phyloP scores from a whole-genome alignment of 805 yeast species.

The Saitoella complicata region DNA sequence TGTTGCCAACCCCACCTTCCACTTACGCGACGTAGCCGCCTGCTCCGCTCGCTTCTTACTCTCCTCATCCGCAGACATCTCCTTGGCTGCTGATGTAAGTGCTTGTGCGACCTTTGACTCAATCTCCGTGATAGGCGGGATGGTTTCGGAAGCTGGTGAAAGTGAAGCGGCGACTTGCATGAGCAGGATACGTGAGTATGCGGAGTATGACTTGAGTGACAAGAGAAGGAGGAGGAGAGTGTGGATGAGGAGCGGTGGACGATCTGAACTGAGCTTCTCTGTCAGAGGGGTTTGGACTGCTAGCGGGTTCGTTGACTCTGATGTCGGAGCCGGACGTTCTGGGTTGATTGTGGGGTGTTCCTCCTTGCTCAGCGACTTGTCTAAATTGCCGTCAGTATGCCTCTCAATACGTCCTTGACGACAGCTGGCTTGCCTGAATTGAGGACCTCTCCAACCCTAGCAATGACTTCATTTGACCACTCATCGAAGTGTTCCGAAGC shows the following conservation, averaged over 20 bases:
- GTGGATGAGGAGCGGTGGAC: constrained; percentile 5
- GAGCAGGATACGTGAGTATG: constrained; percentile 5
- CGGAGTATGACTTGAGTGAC: constrained; percentile 6
- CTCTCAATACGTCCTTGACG: neutral
- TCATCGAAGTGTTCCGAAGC: constrained; percentile 1
- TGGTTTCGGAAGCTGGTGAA: neutral
- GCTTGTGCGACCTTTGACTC: constrained; percentile 1
- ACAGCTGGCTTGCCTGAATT: neutral
- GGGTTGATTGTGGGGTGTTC: neutral
- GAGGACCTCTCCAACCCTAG: constrained; percentile 6
- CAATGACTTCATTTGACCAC: constrained; percentile 3
- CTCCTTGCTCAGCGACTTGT: neutral
- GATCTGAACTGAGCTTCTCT: constrained; percentile 4
- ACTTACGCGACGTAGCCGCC: constrained; percentile 1
- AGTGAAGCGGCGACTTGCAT: neutral
- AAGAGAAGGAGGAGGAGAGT: constrained; percentile 5
- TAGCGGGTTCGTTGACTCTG: neutral
- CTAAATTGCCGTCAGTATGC: neutral
- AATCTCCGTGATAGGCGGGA: neutral
- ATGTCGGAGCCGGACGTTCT: constrained; percentile 1
- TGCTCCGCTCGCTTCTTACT: neutral
- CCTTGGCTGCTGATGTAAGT: constrained; percentile 4
- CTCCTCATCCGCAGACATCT: neutral
- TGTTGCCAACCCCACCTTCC: constrained; percentile 9
- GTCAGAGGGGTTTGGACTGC: constrained; percentile 4